These are phyloP conservation scores for Torrubiellomyces zombiae DNA, from an alignment of 2,329 filamentous ascomycete species.

Conservation along the genomic window DNA sequence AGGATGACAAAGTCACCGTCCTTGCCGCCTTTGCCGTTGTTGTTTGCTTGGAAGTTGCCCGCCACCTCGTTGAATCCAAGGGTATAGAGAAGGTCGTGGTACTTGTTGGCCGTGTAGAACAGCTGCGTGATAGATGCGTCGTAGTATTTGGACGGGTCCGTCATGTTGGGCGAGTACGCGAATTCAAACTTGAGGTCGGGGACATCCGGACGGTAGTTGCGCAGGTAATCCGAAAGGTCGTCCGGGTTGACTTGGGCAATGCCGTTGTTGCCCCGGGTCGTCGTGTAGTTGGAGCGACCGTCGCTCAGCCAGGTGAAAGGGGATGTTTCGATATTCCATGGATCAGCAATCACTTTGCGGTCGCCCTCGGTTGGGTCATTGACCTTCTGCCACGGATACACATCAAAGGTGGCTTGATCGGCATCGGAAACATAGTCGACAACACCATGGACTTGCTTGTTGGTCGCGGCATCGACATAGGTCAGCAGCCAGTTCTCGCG, in stretches of 20 bases:
- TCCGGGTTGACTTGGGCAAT: conserved; percentile 31
- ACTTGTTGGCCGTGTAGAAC: conserved; percentile 43
- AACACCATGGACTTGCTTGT: conserved; percentile 31
- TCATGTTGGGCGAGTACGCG: conserved; percentile 17
- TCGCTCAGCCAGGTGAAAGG: conserved; percentile 36
- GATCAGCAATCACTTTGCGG: conserved; percentile 27
- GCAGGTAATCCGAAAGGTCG: conserved; percentile 18
- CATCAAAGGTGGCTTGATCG: conserved; percentile 35
- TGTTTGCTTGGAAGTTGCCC: conserved; percentile 43
- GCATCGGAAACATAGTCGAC: conserved; percentile 38
- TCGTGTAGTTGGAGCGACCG: conserved; percentile 29
- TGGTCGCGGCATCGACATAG: conserved; percentile 34
- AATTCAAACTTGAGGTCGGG: conserved; percentile 28
- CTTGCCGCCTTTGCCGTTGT: conserved; percentile 33
- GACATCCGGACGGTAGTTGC: conserved; percentile 29
- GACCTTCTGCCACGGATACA: conserved; percentile 38
- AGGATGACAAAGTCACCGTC: conserved; percentile 37
- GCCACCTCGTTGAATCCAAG: conserved; percentile 41
- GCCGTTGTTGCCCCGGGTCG: conserved; percentile 41
- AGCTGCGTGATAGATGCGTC: conserved; percentile 41
- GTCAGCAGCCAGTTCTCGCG: conserved; percentile 40
- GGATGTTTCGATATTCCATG: conserved; percentile 28
- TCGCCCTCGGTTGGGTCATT: conserved; percentile 35
- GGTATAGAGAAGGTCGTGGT: conserved; percentile 39
- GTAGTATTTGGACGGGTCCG: conserved; percentile 23